Evolutionary conservation across 1,284 basidiomycete genomes (phyloP).

Genomic region (Trichosporon faecale): DNA sequence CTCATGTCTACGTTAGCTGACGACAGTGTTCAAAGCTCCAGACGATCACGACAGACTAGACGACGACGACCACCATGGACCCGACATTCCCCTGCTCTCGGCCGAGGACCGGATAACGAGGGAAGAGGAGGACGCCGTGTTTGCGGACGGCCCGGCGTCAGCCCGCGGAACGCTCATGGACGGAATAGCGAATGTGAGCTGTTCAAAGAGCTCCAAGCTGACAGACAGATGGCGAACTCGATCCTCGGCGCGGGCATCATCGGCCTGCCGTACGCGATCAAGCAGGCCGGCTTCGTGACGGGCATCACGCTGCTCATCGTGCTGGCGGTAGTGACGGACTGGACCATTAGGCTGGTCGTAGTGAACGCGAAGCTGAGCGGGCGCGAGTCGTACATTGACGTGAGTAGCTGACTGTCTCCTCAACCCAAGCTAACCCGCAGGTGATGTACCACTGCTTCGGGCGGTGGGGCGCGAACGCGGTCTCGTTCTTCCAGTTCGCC

Average conservation of each 20-base stretch:
- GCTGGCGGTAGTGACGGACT: conserved; percentile 85
- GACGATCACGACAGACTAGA: conserved; percentile 28
- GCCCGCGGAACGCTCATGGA: conserved; percentile 46
- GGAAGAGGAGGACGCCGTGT: conserved; percentile 31
- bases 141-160: conserved; percentile 34
- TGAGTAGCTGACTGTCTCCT: conserved; percentile 28
- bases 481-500: conserved; percentile 95
- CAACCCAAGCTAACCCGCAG: conserved; percentile 21
- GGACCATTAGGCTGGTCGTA: conserved; percentile 96
- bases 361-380: conserved; percentile 95
- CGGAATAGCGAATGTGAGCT: conserved; percentile 49
- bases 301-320: conserved; percentile 77
- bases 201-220: conserved; percentile 3
- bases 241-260: conserved; percentile 95
- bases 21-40: conserved; percentile 36
- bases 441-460: conserved; percentile 97
- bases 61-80: conserved; percentile 29
- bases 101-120: conserved; percentile 17
- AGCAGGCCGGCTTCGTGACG: conserved; percentile 86
- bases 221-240: conserved; percentile 69
- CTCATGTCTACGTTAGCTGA: neutral
- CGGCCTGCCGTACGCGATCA: conserved; percentile 87
- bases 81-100: conserved; percentile 29
- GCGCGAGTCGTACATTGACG: conserved; percentile 84
- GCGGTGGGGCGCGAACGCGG: conserved; percentile 76